Conservation (phyloP, 257 asterid genomes). For the Fraxinus quadrangulata region DNA sequence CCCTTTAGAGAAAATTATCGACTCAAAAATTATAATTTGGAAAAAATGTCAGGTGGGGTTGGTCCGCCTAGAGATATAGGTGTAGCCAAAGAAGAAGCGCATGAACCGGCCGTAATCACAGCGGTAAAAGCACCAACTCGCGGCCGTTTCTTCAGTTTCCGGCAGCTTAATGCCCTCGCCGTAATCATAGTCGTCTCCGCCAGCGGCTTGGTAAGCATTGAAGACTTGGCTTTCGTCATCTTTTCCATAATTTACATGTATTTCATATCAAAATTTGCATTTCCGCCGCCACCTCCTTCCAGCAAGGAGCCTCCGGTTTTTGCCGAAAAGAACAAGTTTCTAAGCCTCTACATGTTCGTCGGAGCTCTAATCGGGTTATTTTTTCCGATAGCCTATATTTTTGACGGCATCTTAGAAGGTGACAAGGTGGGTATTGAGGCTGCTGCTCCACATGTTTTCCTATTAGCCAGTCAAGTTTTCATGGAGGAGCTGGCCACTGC, state of each 20-base stretch:
- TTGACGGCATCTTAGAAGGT: constrained; percentile 61
- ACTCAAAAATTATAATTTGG: neutral
- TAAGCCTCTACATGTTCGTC: constrained; percentile 34
- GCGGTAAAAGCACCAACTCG: constrained; percentile 10
- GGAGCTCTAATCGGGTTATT: constrained; percentile 59
- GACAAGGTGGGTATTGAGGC: constrained; percentile 67
- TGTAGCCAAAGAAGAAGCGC: constrained; percentile 38
- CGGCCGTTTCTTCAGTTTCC: constrained; percentile 39
- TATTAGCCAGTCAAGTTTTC: constrained; percentile 64
- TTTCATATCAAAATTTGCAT: constrained; percentile 59
- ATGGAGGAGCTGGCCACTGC: constrained; percentile 58
- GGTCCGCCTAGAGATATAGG: constrained; percentile 47
- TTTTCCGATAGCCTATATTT: constrained; percentile 61
- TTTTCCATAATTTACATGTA: constrained; percentile 61
- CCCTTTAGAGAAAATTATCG: neutral
- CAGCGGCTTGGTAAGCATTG: constrained; percentile 51
- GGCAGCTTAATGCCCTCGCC: constrained; percentile 56
- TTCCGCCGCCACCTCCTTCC: constrained; percentile 37
- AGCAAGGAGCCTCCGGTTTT: constrained; percentile 38
- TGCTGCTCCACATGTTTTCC: constrained; percentile 71
- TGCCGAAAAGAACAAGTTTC: constrained; percentile 34
- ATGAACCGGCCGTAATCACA: constrained; percentile 14
- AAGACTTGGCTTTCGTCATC: constrained; percentile 49
- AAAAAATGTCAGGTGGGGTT: constrained; percentile 65
- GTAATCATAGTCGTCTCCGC: constrained; percentile 52